These are phyloP conservation scores for Rhizophora apiculata DNA, from an alignment of 345 rosid species.

Conservation along the genomic window DNA sequence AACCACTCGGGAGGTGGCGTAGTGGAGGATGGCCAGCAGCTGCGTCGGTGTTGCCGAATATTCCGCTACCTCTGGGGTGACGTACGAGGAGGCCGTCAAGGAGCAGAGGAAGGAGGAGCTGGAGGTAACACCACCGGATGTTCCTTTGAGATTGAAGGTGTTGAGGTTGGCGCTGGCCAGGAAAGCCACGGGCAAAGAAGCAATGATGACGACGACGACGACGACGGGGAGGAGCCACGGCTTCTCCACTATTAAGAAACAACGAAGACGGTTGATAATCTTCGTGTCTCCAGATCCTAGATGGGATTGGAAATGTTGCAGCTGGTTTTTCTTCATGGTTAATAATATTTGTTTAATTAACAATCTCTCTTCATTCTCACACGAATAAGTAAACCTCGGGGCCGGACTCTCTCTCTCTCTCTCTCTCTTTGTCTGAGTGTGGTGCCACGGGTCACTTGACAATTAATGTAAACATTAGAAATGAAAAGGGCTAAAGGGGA, in stretches of 20 bases:
- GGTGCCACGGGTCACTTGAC: too few relatives aligned
- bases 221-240: conserved; percentile 6
- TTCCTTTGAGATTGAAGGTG: background rate
- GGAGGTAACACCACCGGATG: background rate
- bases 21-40: conserved; percentile 63
- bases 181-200: background rate
- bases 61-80: conserved; percentile 9
- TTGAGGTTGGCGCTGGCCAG: background rate
- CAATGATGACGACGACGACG: background rate
- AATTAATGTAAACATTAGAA: too few relatives aligned
- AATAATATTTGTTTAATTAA: too few relatives aligned
- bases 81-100: background rate
- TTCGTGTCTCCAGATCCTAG: background rate
- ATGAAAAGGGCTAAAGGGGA: too few relatives aligned
- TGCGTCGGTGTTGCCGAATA: conserved; percentile 50
- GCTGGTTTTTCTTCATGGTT: conserved; percentile 1
- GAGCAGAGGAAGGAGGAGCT: background rate
- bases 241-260: background rate
- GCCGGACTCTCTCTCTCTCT: too few relatives aligned
- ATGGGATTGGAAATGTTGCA: too few relatives aligned
- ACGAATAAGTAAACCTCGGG: too few relatives aligned
- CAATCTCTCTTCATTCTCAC: too few relatives aligned
- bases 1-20: conserved; percentile 54
- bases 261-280: background rate
- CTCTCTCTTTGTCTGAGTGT: too few relatives aligned